phyloP scores from a whole-genome alignment of 352 stramenopile genomes.

The Globisporangium polare region DNA sequence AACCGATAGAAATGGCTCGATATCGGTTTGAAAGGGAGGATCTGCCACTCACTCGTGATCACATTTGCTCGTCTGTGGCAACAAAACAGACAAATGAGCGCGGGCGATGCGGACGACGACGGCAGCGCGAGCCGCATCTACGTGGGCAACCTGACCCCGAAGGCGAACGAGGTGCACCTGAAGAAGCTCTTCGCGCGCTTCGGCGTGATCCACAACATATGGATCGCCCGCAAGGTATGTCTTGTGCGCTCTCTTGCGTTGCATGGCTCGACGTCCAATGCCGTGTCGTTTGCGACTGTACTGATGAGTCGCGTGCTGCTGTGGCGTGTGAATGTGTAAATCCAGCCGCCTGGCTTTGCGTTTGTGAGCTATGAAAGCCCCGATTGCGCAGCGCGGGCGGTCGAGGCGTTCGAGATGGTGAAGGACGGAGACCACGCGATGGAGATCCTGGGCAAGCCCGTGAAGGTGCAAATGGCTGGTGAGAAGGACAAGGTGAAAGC shows the following conservation, averaged over 20 bases:
- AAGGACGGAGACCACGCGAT: slow-evolving; percentile 25
- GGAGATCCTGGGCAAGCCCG: slow-evolving; percentile 64
- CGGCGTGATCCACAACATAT: slow-evolving; percentile 68
- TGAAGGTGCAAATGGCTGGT: slow-evolving; percentile 69
- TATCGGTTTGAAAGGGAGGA: slow-evolving; percentile 4
- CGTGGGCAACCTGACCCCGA: slow-evolving; percentile 69
- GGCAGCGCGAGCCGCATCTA: slow-evolving; percentile 49
- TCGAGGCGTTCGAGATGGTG: slow-evolving; percentile 29
- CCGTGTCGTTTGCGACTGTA: background rate
- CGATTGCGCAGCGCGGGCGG: slow-evolving; percentile 41
- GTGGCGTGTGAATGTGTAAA: background rate
- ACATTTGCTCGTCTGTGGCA: background rate
- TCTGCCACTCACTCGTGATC: background rate
- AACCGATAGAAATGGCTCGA: background rate
- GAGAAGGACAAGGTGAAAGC: slow-evolving; percentile 25
- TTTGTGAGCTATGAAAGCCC: slow-evolving; percentile 62
- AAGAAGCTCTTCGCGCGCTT: slow-evolving; percentile 57
- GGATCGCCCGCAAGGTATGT: slow-evolving; percentile 66
- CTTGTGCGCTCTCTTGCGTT: background rate
- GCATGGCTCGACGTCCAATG: background rate
- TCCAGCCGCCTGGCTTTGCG: slow-evolving; percentile 73
- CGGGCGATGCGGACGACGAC: slow-evolving; percentile 8
- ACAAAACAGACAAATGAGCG: slow-evolving; percentile 9
- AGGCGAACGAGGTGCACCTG: slow-evolving; percentile 64
- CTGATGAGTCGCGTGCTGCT: too few species aligned